Conservation (phyloP, 305 asterid genomes). For the Solanum hybrid region DNA sequence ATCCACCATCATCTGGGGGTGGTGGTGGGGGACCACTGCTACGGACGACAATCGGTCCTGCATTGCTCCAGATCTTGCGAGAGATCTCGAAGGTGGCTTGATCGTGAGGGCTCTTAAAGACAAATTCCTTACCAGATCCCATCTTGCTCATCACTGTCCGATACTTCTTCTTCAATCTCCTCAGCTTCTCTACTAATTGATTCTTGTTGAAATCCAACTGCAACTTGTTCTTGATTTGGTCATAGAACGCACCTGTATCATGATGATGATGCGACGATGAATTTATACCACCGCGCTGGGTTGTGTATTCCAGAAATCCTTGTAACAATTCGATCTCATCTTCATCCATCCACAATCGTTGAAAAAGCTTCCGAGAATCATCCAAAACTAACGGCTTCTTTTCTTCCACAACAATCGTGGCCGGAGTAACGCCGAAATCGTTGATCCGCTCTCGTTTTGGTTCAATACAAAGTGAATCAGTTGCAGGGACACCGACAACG, state of each 20-base stretch:
- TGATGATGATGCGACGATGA: conserved; percentile 57
- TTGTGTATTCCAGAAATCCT: conserved; percentile 76
- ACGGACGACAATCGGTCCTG: conserved; percentile 22
- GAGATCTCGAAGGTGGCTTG: conserved; percentile 86
- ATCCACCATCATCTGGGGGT: conserved; percentile 37
- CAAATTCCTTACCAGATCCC: conserved; percentile 62
- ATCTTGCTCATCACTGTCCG: conserved; percentile 56
- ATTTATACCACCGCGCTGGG: conserved; percentile 48
- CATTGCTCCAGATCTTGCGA: conserved; percentile 61
- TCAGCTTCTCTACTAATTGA: conserved; percentile 79
- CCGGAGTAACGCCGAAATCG: conserved; percentile 16
- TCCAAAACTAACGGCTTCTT: conserved; percentile 48
- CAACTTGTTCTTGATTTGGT: conserved; percentile 74
- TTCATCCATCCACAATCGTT: conserved; percentile 90
- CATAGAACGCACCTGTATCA: conserved; percentile 82
- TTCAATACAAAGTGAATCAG: conserved; percentile 8
- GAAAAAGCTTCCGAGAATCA: conserved; percentile 78
- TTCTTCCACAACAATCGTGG: conserved; percentile 10
- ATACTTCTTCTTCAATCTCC: conserved; percentile 84
- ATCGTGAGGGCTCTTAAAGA: conserved; percentile 83
- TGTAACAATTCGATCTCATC: conserved; percentile 89
- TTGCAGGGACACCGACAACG: conserved; percentile 30
- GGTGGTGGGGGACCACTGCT: background rate
- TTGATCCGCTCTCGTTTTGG: conserved; percentile 17
- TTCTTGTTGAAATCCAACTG: conserved; percentile 91